phyloP scores from a whole-genome alignment of 345 rosid species.

The Ceriops tagal region DNA sequence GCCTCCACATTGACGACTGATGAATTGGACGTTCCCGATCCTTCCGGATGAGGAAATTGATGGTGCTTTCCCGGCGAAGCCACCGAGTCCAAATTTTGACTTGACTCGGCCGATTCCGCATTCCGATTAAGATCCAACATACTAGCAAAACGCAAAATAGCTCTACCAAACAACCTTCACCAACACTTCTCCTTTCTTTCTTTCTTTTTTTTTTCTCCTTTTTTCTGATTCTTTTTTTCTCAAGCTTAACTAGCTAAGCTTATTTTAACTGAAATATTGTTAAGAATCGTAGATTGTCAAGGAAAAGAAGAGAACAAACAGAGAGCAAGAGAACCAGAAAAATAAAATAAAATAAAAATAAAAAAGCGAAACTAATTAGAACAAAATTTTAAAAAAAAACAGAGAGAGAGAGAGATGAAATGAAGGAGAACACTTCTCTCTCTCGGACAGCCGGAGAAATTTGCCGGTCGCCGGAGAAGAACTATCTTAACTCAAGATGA shows the following conservation, averaged over 20 bases:
- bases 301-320: neutral
- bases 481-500: neutral
- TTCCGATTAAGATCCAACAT: conserved; percentile 93
- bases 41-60: conserved; percentile 8
- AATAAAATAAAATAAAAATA: neutral
- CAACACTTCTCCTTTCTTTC: neutral
- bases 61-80: conserved; percentile 24
- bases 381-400: neutral
- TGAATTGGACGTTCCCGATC: conserved; percentile 78
- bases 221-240: too few species aligned
- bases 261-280: neutral
- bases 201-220: too few species aligned
- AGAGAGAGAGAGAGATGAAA: conserved; percentile 11
- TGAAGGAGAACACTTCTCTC: neutral
- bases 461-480: conserved; percentile 8
- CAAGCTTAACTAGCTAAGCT: neutral
- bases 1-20: conserved; percentile 76
- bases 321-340: neutral
- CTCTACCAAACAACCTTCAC: neutral
- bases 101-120: conserved; percentile 54
- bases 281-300: conserved; percentile 10
- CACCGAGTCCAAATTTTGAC: conserved; percentile 40
- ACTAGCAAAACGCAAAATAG: neutral
- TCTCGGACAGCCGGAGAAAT: neutral
- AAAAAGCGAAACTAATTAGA: neutral